Percentiles rank a stretch among this genome's conserved stretches.
Evolutionary conservation across 2,329 filamentous ascomycete species (phyloP).

Genomic region (Penicillium sp.): DNA sequence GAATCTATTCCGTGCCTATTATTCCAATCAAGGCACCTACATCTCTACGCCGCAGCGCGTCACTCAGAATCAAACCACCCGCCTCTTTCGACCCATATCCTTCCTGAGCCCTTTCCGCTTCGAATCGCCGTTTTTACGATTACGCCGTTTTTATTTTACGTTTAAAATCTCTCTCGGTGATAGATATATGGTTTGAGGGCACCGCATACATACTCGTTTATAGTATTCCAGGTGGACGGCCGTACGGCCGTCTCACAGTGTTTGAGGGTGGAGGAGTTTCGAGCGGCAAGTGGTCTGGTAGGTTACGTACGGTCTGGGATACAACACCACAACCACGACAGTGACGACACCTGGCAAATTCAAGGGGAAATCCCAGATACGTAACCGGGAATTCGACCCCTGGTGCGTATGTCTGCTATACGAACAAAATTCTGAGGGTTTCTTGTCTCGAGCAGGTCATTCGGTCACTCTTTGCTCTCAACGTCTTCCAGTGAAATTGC

Average conservation of each 20-base stretch:
- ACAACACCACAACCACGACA: not conserved
- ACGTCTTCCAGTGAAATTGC: slow-evolving; percentile 6
- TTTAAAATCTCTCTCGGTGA: not conserved
- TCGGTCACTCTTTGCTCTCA: slow-evolving; percentile 3
- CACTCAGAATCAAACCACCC: not conserved
- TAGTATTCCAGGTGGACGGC: slow-evolving; percentile 40
- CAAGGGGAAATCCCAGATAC: not conserved
- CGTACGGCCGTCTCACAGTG: slow-evolving; percentile 42
- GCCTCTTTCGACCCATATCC: not conserved
- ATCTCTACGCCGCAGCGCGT: not conserved
- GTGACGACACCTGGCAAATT: not conserved
- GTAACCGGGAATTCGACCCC: not conserved
- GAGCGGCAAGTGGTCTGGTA: slow-evolving; percentile 23
- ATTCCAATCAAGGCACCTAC: not conserved
- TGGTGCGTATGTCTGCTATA: slow-evolving; percentile 7
- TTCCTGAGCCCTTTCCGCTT: not conserved
- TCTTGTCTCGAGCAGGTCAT: not conserved
- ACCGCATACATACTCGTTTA: slow-evolving; percentile 20
- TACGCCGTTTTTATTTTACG: not conserved
- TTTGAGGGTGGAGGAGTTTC: slow-evolving; percentile 35
- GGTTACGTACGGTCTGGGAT: not conserved
- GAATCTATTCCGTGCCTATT: not conserved
- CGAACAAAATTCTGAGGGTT: not conserved
- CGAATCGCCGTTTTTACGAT: not conserved
- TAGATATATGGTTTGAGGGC: slow-evolving; percentile 20